Evolutionary conservation across 2,329 filamentous ascomycete genomes (phyloP).

Genomic region (Penicillium occitanis): DNA sequence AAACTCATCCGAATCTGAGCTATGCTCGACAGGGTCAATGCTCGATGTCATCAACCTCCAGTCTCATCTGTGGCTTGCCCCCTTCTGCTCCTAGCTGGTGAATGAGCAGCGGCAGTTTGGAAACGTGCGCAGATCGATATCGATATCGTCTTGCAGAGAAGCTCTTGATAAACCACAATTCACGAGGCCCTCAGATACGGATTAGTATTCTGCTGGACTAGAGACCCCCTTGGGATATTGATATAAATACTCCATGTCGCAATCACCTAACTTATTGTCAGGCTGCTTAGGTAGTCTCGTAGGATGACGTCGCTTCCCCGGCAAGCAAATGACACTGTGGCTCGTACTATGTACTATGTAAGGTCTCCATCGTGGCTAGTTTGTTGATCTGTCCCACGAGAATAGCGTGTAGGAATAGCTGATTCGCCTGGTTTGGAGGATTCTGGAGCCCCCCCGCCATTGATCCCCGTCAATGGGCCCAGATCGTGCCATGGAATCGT

Average conservation of each 20-base stretch:
- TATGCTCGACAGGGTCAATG: background rate
- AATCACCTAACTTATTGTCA: too few relatives aligned
- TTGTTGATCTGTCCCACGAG: background rate
- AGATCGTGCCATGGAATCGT: background rate
- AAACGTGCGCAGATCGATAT: background rate
- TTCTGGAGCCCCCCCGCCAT: background rate
- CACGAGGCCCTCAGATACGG: too few relatives aligned
- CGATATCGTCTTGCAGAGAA: background rate
- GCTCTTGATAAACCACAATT: background rate
- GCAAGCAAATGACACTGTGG: background rate
- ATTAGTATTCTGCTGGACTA: too few relatives aligned
- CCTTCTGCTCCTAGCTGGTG: background rate
- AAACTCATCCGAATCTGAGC: background rate
- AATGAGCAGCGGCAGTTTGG: background rate
- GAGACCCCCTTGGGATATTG: too few relatives aligned
- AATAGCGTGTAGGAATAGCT: background rate
- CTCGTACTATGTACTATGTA: background rate
- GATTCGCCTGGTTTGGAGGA: constrained; percentile 9
- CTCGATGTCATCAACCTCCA: background rate
- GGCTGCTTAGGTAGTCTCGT: background rate
- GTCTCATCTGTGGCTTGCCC: background rate
- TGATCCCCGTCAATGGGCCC: background rate
- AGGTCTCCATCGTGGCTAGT: background rate
- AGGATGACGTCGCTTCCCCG: constrained; percentile 6
- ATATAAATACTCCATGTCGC: too few relatives aligned